A percentile compares a stretch with the other conserved stretches of the same genome.
phyloP scores from a whole-genome alignment of 768 basidiomycete species.

The Hemileccinum rubropunctum region DNA sequence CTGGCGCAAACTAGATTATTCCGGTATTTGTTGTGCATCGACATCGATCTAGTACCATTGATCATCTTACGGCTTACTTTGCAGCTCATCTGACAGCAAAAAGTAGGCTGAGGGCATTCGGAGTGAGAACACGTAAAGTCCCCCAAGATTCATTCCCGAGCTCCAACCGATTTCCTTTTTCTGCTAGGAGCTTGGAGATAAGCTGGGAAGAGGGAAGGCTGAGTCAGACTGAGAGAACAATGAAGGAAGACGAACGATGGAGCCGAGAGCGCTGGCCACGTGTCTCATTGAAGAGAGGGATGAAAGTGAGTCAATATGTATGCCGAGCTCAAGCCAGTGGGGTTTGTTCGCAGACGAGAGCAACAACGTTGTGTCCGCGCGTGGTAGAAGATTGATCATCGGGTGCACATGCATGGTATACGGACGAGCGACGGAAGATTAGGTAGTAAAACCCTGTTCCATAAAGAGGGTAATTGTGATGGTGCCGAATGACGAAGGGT shows the following conservation, averaged over 20 bases:
- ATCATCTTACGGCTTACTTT: conserved; percentile 9
- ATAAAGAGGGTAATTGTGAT: background rate
- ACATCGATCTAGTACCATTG: conserved; percentile 3
- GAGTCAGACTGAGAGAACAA: background rate
- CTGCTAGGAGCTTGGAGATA: conserved; percentile 19
- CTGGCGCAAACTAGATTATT: conserved; percentile 20
- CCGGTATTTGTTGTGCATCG: conserved; percentile 20
- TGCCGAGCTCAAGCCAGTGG: conserved; percentile 5
- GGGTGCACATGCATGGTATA: conserved; percentile 5
- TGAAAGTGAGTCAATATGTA: background rate
- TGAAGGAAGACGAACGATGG: conserved; percentile 12
- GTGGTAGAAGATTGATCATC: conserved; percentile 22
- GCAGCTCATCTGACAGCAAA: conserved; percentile 1
- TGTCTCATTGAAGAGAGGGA: background rate
- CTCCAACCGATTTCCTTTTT: conserved; percentile 5
- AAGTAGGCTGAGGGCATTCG: background rate
- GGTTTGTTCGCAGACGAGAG: conserved; percentile 9
- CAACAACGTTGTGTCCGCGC: conserved; percentile 25
- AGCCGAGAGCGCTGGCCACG: conserved; percentile 14
- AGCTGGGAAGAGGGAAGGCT: conserved; percentile 17
- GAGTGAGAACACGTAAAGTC: conserved; percentile 11
- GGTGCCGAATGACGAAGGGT: conserved; percentile 6
- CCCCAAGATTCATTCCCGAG: conserved; percentile 13
- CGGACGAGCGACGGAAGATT: conserved; percentile 9
- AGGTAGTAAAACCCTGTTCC: too few species aligned